Conservation (phyloP, 2,329 filamentous ascomycete genomes). For the Penicillium sp. region DNA sequence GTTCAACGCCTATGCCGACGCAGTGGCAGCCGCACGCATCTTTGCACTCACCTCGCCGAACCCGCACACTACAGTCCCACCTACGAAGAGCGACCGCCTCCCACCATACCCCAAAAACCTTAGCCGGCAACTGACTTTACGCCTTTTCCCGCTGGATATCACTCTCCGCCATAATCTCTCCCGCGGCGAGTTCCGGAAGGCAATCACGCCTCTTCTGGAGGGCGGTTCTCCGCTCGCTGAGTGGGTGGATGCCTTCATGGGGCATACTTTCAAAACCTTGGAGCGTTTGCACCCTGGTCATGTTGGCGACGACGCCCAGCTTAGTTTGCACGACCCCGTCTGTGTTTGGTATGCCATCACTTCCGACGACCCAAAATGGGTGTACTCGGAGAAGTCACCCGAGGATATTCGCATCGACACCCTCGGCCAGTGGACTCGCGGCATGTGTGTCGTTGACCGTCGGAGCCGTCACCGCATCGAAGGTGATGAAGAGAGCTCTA, state of each 20-base stretch:
- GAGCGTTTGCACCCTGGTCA: conserved; percentile 57
- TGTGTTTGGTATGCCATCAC: conserved; percentile 75
- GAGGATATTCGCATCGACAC: conserved; percentile 91
- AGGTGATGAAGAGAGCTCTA: conserved; percentile 56
- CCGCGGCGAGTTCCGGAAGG: conserved; percentile 56
- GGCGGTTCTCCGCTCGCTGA: conserved; percentile 67
- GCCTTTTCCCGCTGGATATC: conserved; percentile 72
- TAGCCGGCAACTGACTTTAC: conserved; percentile 61
- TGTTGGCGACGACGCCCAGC: conserved; percentile 48
- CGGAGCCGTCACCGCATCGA: conserved; percentile 50
- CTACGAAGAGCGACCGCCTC: conserved; percentile 49
- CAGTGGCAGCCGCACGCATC: conserved; percentile 69
- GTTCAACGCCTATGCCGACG: conserved; percentile 93
- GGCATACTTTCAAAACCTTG: conserved; percentile 67
- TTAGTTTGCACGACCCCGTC: conserved; percentile 72
- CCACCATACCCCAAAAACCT: conserved; percentile 62
- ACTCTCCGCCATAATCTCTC: conserved; percentile 67
- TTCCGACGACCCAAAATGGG: conserved; percentile 37
- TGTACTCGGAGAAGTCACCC: conserved; percentile 49
- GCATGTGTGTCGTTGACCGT: conserved; percentile 82
- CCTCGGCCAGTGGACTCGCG: conserved; percentile 86
- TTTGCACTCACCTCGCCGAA: conserved; percentile 71
- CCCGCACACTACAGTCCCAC: conserved; percentile 77
- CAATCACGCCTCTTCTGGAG: conserved; percentile 54
- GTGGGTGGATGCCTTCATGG: conserved; percentile 70